Evolutionary conservation across 805 yeast genomes (phyloP), one percentile per base, ranked within the genome.

Genomic region (Kluyveromyces aestuarii): DNA sequence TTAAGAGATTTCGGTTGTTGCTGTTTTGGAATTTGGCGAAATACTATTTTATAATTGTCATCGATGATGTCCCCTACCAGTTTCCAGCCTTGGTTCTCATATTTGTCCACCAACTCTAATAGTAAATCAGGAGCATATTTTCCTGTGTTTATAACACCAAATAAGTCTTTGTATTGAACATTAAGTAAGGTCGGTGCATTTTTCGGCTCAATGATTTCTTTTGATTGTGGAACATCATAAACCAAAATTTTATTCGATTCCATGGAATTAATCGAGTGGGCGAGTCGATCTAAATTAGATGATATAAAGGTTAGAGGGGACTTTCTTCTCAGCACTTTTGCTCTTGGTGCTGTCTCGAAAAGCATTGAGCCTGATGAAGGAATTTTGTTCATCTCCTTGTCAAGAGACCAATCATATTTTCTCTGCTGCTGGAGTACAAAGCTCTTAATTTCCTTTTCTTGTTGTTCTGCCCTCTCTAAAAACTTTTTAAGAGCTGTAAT

Each of bases 41-140:
- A 60, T 2, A 60, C 55, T 10, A 61, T 40, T 8, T 47, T 48
- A 27, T 56, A 49, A n/a, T 51, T 50, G 25, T 55, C 51, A 19
- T 57, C 55, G 25, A 53, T 51, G 6, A 55, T 40, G 35, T 53
- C 59, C 2, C 69, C 69, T 1, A 61, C 35, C 9, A 60, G 44
- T 39, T 51, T 47, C 69, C 69, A 64, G 17, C 58, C 57, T 30
- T 58, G 46, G 19, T 33, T 37, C 47, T 61, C 57, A 7, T 56
- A 47, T 13, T 48, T 40, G 21, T 59, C 55, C 0, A 65, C 53
- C n/a, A 51, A 27, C 8, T 50, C 37, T 21, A 61, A 45, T 2
- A 55, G 48, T n/a, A 54, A 58, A 17, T 64, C 66, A 6, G 66
- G 66, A 5, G 61, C 43, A 13, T 40, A 35, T 8, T 48, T 46